Evolutionary conservation across 345 rosid genomes (phyloP).

Genomic region (Turnera subulata): DNA sequence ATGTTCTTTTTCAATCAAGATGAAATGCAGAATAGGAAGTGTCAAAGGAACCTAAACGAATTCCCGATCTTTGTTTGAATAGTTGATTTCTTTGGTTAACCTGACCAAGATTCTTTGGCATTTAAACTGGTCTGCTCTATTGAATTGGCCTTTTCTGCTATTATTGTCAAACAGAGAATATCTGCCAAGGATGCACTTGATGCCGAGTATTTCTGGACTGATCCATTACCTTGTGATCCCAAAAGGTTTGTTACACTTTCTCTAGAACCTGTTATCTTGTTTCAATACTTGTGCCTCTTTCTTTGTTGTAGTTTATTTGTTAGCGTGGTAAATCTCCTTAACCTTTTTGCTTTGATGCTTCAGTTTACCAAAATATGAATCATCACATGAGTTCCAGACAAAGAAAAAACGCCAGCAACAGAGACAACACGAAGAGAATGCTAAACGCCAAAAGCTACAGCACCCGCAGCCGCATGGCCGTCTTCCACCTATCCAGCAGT

Average conservation of each 20-base stretch:
- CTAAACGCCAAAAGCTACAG: conserved; percentile 82
- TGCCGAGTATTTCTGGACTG: conserved; percentile 97
- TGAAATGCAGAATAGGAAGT: no score
- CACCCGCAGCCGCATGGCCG: conserved; percentile 75
- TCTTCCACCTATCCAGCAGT: conserved; percentile 77
- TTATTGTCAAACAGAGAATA: conserved; percentile 56
- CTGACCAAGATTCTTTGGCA: neutral
- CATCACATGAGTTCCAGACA: conserved; percentile 95
- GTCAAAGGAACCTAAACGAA: no score
- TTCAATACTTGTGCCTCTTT: conserved; percentile 2
- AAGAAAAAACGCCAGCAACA: conserved; percentile 95
- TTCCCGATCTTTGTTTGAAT: no score
- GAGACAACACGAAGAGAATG: conserved; percentile 78
- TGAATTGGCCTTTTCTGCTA: neutral
- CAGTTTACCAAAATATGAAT: conserved; percentile 87
- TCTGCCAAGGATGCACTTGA: conserved; percentile 93
- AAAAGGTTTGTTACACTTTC: conserved; percentile 47
- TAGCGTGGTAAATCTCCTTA: neutral
- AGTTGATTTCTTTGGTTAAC: no score
- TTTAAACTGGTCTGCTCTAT: neutral
- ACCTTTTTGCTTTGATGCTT: conserved; percentile 1
- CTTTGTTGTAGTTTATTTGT: no score
- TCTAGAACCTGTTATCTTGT: neutral
- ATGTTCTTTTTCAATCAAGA: no score
- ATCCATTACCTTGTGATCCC: conserved; percentile 92